Evolutionary conservation across 225 moss, liverwort and hornwort genomes (phyloP), one percentile per base, ranked within the genome.

Genomic region (Physcomitrium patens): DNA sequence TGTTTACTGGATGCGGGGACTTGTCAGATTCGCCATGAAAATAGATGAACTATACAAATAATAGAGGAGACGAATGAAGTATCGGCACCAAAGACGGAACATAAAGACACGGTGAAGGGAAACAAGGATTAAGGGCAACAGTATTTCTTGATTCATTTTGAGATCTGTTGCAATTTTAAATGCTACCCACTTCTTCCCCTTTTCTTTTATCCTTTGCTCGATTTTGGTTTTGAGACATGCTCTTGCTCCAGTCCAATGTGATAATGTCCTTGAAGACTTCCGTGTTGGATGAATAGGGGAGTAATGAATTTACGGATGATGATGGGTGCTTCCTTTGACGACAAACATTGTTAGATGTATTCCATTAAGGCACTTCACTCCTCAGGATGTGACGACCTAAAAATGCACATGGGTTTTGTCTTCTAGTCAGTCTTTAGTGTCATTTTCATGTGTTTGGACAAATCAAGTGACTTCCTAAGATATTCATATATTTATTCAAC

Each of bases 11-110:
- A 17, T 11, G 13, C 22, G 8, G 28, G 17, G 8, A 61, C 61
- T 10, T 24, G 10, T n/a, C 5, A 28, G 24, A 11, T 13, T 4
- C 28, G 31, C n/a, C 11, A 37, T 7, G 28, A 49, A 5, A 12
- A 5, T 3, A 17, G 47, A 71, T 60, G 26, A 12, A 59, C 47
- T 37, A 37, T 4, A 37, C 2, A 7, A 3, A 42, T 8, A n/a
- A 15, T 23, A 7, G 56, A 9, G 16, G 47, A 26, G 2, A 11
- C 5, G 46, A 17, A 76, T 81, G 81, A 72, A 45, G 76, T 71
- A 81, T 81, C 2, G 76, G 76, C 76, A 9, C 66, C 60, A 67
- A 4, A 45, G 80, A 80, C 71, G 18, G 61, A 71, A 71, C 46
- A 68, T 3, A 24, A 19, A 51, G 43, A 28, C 9, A 12, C 10